A percentile compares a stretch with the other conserved stretches of the same genome.
phyloP scores from a whole-genome alignment of 2,329 filamentous ascomycete genomes.

The Microdochium nivale region DNA sequence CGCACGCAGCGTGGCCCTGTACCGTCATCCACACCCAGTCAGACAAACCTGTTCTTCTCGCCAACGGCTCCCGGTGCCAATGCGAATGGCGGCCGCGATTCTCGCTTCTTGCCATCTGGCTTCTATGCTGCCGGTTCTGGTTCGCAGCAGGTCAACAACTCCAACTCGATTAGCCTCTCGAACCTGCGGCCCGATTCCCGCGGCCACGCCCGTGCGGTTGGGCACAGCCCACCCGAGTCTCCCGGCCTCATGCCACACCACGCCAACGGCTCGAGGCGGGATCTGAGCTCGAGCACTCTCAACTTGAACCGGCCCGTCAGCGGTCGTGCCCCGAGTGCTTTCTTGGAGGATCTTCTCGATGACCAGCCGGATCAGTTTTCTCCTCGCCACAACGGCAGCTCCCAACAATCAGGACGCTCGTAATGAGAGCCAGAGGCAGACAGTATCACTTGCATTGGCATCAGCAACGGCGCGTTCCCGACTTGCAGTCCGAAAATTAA shows the following conservation, averaged over 20 bases:
- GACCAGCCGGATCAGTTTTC: conserved; percentile 53
- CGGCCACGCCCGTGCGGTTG: conserved; percentile 37
- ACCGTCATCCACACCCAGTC: conserved; percentile 49
- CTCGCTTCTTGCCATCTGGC: conserved; percentile 78
- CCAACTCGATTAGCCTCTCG: conserved; percentile 49
- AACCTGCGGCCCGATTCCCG: conserved; percentile 52
- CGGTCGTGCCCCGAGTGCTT: conserved; percentile 75
- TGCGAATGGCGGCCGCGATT: conserved; percentile 53
- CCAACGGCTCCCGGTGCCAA: conserved; percentile 67
- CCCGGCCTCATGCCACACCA: conserved; percentile 37
- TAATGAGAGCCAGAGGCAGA: conserved; percentile 2
- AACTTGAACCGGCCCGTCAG: conserved; percentile 57
- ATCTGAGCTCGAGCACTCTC: conserved; percentile 56
- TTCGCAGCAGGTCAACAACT: conserved; percentile 35
- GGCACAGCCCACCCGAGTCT: conserved; percentile 56
- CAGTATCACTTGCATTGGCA: neutral
- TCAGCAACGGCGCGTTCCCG: neutral
- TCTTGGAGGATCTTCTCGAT: conserved; percentile 82
- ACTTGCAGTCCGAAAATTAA: neutral
- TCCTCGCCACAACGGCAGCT: conserved; percentile 19
- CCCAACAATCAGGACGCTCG: conserved; percentile 13
- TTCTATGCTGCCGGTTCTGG: conserved; percentile 73
- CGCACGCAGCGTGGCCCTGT: conserved; percentile 42
- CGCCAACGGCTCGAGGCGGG: conserved; percentile 21
- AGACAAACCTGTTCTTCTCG: conserved; percentile 83